phyloP scores from a whole-genome alignment of 257 asterid species.

The Fraxinus anomala region DNA sequence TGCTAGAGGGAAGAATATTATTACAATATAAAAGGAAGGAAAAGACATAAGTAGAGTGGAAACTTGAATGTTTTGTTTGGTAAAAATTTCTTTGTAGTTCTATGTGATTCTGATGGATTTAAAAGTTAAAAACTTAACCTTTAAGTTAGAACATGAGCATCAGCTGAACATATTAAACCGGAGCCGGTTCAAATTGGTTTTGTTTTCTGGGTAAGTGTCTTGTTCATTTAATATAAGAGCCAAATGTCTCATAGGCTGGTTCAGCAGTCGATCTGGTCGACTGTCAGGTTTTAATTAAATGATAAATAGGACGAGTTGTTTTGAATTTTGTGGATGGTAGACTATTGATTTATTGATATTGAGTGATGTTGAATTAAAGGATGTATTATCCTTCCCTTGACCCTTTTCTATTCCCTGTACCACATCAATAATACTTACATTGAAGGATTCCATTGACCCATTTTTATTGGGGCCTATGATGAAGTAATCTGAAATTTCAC shows the following conservation, averaged over 20 bases:
- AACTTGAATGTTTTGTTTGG: neutral
- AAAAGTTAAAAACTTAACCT: neutral
- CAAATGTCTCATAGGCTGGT: neutral
- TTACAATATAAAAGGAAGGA: neutral
- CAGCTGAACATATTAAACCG: neutral
- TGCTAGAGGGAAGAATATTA: neutral
- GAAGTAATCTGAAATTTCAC: constrained; percentile 9
- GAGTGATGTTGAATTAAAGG: constrained; percentile 1
- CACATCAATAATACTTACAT: neutral
- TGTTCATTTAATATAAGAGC: neutral
- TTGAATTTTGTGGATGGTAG: neutral
- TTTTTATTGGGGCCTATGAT: neutral
- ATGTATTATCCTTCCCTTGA: neutral
- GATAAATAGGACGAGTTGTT: neutral
- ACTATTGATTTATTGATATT: constrained; percentile 4
- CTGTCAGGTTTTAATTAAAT: neutral
- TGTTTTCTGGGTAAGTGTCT: neutral
- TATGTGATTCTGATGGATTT: neutral
- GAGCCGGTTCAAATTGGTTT: neutral
- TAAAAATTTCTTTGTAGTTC: neutral
- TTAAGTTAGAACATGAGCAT: neutral
- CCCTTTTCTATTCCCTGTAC: neutral
- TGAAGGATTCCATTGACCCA: neutral
- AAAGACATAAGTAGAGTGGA: neutral
- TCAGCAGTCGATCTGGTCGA: neutral